Evolutionary conservation across 176 grass and related monocot species (phyloP).

Genomic region (Chloris gayana): DNA sequence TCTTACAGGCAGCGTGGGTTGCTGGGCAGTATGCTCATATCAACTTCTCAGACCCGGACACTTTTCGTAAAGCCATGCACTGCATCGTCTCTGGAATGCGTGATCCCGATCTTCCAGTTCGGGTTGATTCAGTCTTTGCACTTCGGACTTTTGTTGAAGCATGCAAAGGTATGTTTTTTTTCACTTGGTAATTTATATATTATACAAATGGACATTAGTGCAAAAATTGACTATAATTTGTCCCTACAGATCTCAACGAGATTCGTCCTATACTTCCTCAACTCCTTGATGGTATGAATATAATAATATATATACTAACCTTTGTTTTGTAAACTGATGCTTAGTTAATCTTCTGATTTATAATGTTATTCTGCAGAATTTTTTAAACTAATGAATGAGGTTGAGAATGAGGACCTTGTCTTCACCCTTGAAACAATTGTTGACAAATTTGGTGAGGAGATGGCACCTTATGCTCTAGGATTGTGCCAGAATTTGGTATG

Average conservation of each 20-base stretch:
- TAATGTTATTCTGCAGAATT: conserved; percentile 58
- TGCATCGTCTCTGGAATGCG: conserved; percentile 70
- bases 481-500: conserved; percentile 88
- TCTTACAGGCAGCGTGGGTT: conserved; percentile 86
- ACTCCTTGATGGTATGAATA: conserved; percentile 81
- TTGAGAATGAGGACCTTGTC: conserved; percentile 94
- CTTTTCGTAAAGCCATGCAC: conserved; percentile 72
- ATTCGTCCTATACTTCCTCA: conserved; percentile 83
- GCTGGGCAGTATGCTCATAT: conserved; percentile 96
- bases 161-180: conserved; percentile 65
- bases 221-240: conserved; percentile 13
- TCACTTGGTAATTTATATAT: neutral
- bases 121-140: conserved; percentile 95
- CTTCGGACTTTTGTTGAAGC: conserved; percentile 93
- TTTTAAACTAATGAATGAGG: conserved; percentile 90
- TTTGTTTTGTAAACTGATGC: conserved; percentile 4
- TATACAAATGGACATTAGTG: neutral
- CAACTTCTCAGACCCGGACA: conserved; percentile 62
- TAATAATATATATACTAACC: conserved; percentile 4
- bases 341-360: conserved; percentile 17
- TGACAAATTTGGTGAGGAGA: conserved; percentile 97
- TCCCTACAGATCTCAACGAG: conserved; percentile 76
- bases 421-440: conserved; percentile 94
- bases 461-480: conserved; percentile 91
- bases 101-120: conserved; percentile 84